phyloP scores from a whole-genome alignment of 2,329 filamentous ascomycete genomes.

The Alternaria conjuncta region DNA sequence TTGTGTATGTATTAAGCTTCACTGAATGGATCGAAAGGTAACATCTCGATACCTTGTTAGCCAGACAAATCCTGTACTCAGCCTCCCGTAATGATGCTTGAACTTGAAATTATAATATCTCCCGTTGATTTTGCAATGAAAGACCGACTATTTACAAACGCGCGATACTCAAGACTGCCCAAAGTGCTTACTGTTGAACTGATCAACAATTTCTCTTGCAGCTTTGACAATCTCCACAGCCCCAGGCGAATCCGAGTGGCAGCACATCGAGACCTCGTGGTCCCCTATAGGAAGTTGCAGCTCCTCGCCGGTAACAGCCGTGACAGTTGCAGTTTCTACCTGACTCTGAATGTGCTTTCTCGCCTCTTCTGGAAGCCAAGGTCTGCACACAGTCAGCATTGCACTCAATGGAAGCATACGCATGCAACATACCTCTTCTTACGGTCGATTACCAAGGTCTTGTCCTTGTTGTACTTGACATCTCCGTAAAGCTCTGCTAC shows the following conservation, averaged over 20 bases:
- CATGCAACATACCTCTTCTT: slow-evolving; percentile 59
- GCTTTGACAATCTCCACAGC: slow-evolving; percentile 54
- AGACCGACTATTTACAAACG: neutral
- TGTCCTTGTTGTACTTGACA: slow-evolving; percentile 61
- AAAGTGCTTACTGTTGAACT: slow-evolving; percentile 45
- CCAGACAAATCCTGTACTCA: neutral
- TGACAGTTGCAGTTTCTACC: slow-evolving; percentile 50
- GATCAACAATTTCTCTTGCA: slow-evolving; percentile 51
- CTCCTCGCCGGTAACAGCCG: slow-evolving; percentile 51
- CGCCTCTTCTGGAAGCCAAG: slow-evolving; percentile 53
- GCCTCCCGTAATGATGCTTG: neutral
- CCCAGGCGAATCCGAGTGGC: slow-evolving; percentile 54
- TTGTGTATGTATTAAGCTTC: neutral
- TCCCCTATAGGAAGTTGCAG: slow-evolving; percentile 51
- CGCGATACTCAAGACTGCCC: slow-evolving; percentile 4
- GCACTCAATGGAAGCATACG: neutral
- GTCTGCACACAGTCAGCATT: slow-evolving; percentile 23
- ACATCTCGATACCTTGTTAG: neutral
- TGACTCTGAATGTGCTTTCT: slow-evolving; percentile 51
- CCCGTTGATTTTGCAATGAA: neutral
- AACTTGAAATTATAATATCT: neutral
- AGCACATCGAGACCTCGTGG: slow-evolving; percentile 53
- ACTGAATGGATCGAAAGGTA: neutral
- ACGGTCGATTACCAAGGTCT: slow-evolving; percentile 62
- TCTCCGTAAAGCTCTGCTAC: slow-evolving; percentile 63